Conservation (phyloP, 2,329 filamentous ascomycete genomes). For the Sporothrix mexicana region DNA sequence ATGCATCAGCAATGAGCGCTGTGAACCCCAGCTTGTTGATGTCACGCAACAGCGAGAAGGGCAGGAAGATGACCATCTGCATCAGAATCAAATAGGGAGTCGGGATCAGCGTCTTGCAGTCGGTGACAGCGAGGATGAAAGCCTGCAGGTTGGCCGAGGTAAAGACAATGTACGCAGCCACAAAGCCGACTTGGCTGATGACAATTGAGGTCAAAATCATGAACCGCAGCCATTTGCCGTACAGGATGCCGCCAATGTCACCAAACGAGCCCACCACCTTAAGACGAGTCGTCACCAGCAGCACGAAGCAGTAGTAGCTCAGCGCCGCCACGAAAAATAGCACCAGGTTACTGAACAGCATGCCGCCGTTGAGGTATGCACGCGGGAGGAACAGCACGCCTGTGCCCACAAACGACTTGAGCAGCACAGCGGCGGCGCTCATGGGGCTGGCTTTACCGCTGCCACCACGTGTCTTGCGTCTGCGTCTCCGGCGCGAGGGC, state of each 20-base stretch:
- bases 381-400: slow-evolving; percentile 92
- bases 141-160: slow-evolving; percentile 95
- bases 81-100: slow-evolving; percentile 90
- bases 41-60: slow-evolving; percentile 90
- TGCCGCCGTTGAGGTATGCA: slow-evolving; percentile 93
- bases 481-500: slow-evolving; percentile 73
- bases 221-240: slow-evolving; percentile 86
- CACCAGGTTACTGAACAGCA: slow-evolving; percentile 93
- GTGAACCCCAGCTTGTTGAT: slow-evolving; percentile 98
- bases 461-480: slow-evolving; percentile 74
- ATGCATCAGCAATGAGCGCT: slow-evolving; percentile 88
- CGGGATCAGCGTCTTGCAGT: slow-evolving; percentile 83
- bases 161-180: slow-evolving; percentile 95
- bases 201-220: slow-evolving; percentile 92
- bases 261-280: slow-evolving; percentile 94
- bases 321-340: slow-evolving; percentile 83
- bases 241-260: slow-evolving; percentile 91
- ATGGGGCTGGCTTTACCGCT: slow-evolving; percentile 78
- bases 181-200: slow-evolving; percentile 92
- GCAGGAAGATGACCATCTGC: slow-evolving; percentile 94
- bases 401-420: slow-evolving; percentile 98
- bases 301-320: slow-evolving; percentile 97
- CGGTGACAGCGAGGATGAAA: slow-evolving; percentile 87
- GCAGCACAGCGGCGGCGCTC: slow-evolving; percentile 80
- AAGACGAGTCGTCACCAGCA: slow-evolving; percentile 85